Evolutionary conservation across 805 yeast species (phyloP).

Genomic region (Saccharomycopsis microspora): DNA sequence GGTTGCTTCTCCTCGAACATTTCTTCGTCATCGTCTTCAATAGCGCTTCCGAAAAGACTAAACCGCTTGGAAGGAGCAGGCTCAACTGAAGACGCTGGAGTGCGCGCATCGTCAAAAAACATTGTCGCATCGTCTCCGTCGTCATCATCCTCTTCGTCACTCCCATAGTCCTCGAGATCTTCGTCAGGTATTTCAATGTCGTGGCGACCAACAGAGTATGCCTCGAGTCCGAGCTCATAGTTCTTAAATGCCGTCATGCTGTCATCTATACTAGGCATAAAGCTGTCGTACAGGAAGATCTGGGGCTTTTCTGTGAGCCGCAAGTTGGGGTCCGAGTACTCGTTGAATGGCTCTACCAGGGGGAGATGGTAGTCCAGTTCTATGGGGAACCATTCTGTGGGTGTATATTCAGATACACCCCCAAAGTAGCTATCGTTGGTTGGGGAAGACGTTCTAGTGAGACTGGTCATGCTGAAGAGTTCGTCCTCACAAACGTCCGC

Average conservation of each 20-base stretch:
- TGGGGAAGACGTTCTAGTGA: too few species aligned
- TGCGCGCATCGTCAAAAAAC: background rate
- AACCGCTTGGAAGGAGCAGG: conserved; percentile 2
- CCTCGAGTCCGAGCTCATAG: background rate
- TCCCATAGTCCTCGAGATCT: conserved; percentile 14
- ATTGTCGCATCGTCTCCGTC: conserved; percentile 31
- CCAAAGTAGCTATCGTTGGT: too few species aligned
- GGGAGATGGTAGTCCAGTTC: too few species aligned
- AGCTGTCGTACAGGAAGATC: background rate
- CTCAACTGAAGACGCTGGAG: conserved; percentile 7
- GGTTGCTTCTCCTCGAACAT: background rate
- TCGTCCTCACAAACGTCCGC: too few species aligned
- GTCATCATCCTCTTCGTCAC: conserved; percentile 23
- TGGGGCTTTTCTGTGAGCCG: background rate
- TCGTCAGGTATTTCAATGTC: conserved; percentile 16
- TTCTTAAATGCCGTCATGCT: conserved; percentile 10
- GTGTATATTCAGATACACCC: too few species aligned
- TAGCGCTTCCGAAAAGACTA: background rate
- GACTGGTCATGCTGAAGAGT: too few species aligned
- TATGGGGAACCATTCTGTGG: too few species aligned
- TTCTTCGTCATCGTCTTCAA: conserved; percentile 5
- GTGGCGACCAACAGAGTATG: conserved; percentile 14
- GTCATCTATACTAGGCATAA: background rate
- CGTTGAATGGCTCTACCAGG: conserved; percentile 25
- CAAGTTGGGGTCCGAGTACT: conserved; percentile 30